Base-by-base conservation (phyloP, 2,329 filamentous ascomycete genomes). In the Chaetomiaceae sp. region DNA sequence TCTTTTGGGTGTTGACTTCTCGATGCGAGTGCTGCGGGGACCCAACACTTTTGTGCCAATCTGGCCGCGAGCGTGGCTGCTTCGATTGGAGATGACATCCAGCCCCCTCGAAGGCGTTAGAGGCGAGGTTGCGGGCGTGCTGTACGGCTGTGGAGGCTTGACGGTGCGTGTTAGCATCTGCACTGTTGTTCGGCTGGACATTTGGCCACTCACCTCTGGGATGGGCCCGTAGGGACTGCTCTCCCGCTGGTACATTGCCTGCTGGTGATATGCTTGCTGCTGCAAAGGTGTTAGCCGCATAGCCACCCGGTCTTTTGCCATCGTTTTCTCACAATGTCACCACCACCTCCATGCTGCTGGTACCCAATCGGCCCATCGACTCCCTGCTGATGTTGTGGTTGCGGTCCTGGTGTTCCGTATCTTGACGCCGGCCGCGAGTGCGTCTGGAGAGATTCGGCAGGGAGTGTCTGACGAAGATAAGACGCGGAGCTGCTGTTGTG, bases 71-170 rank as follows among this genome's bases (percentile, higher is more conserved):
- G 66, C 61, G 49, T 64, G 60, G 25, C 70, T 66, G 48, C 66
- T 71, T 14, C 71, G 68, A 25, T 68, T 70, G 33, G 61, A 67
- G 45, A 72, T 67, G 6, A 65, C 57, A 16, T 71, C 68, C 10
- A 62, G 60, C 19, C 63, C 60, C 17, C 65, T 62, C 6, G 67
- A 68, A 9, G 72, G 72, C 14, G 73, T 74, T 13, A 72, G 70
- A 2, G 78, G 76, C 27, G 77, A 80, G 46, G 71, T 74, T 23
- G 74, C 75, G 0, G 76, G 76, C 6, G 76, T 79, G 60, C 66
- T 72, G 60, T 77, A 77, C 31, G 69, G 67, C 55, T 72, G 66
- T 42, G 60, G 47, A 27, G 55, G 45, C 53, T 56, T 25, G 4
- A 23, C 12, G 16, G 17, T 10, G 8, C 27, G 13, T 33, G 46